These are phyloP conservation scores for Tremella mesenterica DNA, from an alignment of 768 basidiomycete genomes.

Conservation along the genomic window DNA sequence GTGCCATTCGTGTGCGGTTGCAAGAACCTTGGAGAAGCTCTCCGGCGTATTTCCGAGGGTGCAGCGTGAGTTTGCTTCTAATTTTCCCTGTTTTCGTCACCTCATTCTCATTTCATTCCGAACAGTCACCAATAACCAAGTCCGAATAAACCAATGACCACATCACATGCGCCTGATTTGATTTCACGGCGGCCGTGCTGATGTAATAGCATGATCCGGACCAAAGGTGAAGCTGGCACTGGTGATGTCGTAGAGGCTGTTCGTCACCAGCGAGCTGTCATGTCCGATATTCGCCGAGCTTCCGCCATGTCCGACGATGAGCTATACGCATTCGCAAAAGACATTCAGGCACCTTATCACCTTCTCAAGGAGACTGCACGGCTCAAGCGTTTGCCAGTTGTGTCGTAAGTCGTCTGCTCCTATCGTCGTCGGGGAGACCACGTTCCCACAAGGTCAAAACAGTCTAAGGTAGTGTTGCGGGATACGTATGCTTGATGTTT, in stretches of 20 bases:
- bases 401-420: constrained; percentile 44
- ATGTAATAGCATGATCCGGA: constrained; percentile 66
- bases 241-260: constrained; percentile 60
- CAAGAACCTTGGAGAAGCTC: constrained; percentile 87
- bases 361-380: constrained; percentile 92
- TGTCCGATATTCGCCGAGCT: constrained; percentile 73
- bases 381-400: constrained; percentile 83
- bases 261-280: constrained; percentile 76
- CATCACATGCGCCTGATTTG: not conserved
- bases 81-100: not conserved
- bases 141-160: too few species aligned
- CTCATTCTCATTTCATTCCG: not conserved
- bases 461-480: too few species aligned
- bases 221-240: constrained; percentile 60
- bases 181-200: not conserved
- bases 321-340: constrained; percentile 80
- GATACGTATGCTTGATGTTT: constrained; percentile 83
- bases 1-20: constrained; percentile 91
- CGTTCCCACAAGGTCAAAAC: not conserved
- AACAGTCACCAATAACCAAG: too few species aligned
- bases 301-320: constrained; percentile 89
- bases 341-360: constrained; percentile 72
- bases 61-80: constrained; percentile 53
- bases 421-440: not conserved
- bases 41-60: constrained; percentile 92